Evolutionary conservation across 1,139 yeast genomes (phyloP).

Genomic region (Debaryomycetaceae sp.): DNA sequence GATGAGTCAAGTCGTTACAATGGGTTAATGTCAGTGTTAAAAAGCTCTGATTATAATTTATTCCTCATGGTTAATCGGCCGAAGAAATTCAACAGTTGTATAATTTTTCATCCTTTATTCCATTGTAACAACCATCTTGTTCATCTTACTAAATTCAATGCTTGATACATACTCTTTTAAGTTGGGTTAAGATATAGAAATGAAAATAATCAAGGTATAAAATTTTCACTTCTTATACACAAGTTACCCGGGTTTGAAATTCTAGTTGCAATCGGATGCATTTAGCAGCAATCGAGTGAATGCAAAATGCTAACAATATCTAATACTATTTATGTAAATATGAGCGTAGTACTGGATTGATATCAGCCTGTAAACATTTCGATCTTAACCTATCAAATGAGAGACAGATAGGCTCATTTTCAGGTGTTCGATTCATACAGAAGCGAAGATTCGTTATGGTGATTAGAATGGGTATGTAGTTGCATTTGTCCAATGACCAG

Average conservation of each 20-base stretch:
- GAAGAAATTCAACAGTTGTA: slow-evolving; percentile 58
- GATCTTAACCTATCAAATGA: neutral
- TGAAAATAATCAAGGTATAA: neutral
- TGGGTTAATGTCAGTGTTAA: slow-evolving; percentile 52
- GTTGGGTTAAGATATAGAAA: too few species aligned
- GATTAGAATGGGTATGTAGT: slow-evolving; percentile 8
- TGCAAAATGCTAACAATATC: neutral
- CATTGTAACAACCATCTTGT: slow-evolving; percentile 1
- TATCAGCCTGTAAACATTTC: neutral
- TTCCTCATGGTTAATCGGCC: slow-evolving; percentile 59
- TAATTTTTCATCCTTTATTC: slow-evolving; percentile 35
- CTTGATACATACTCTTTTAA: too few species aligned
- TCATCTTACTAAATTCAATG: slow-evolving; percentile 1
- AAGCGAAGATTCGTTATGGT: slow-evolving; percentile 3
- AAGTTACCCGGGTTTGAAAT: neutral
- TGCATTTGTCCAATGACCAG: slow-evolving; percentile 17
- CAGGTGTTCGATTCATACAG: neutral
- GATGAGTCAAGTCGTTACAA: neutral
- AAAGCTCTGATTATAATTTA: slow-evolving; percentile 60
- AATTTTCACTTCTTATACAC: neutral
- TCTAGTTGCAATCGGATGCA: neutral
- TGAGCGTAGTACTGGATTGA: neutral
- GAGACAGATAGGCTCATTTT: neutral
- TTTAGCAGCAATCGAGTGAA: neutral
- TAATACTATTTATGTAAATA: too few species aligned